Evolutionary conservation across 2,329 filamentous ascomycete species (phyloP).

Genomic region (Arthrobotrys conoides): DNA sequence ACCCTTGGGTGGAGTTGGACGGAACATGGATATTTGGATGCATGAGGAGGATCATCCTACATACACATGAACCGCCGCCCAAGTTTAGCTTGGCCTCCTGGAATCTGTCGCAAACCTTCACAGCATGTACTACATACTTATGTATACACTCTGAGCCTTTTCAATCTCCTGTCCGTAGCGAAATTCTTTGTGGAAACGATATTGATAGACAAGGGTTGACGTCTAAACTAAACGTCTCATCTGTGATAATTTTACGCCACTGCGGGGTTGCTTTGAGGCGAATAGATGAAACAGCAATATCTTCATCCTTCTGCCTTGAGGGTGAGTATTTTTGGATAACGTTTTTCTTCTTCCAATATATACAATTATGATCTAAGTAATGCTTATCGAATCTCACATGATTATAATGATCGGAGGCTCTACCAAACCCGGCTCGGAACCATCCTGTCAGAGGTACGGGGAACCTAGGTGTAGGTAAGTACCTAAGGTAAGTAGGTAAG

Average conservation of each 20-base stretch:
- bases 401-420: slow-evolving; percentile 1
- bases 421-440: not conserved
- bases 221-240: slow-evolving; percentile 35
- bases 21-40: slow-evolving; percentile 32
- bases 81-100: slow-evolving; percentile 2
- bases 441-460: no score
- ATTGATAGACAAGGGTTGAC: slow-evolving; percentile 9
- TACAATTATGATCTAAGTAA: not conserved
- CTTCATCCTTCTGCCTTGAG: slow-evolving; percentile 9
- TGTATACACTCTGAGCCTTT: no score
- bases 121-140: no score
- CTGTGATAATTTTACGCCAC: slow-evolving; percentile 40
- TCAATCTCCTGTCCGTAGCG: not conserved
- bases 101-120: not conserved
- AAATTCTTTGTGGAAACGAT: no score
- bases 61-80: not conserved
- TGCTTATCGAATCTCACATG: not conserved
- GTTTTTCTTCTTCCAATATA: not conserved
- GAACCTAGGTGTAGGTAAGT: no score
- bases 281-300: slow-evolving; percentile 47
- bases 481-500: no score
- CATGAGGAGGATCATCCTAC: slow-evolving; percentile 15
- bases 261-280: slow-evolving; percentile 51
- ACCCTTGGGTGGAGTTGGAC: slow-evolving; percentile 31
- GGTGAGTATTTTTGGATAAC: not conserved